These are phyloP conservation scores for Crithidia bombi DNA, from an alignment of 208 protist genomes.

Conservation along the genomic window DNA sequence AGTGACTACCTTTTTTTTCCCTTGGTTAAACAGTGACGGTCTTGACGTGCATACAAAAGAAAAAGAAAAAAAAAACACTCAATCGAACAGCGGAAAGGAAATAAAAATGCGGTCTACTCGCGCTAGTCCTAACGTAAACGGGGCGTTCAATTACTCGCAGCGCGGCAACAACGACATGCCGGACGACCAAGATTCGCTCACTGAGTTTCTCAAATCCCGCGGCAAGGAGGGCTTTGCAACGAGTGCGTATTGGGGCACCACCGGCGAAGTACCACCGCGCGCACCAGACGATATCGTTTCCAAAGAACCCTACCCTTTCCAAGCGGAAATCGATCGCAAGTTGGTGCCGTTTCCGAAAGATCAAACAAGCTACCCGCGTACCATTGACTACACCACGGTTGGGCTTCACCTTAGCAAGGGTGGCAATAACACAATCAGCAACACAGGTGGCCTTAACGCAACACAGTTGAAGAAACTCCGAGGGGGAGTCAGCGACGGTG, in stretches of 20 bases:
- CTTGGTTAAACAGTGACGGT: too few species aligned
- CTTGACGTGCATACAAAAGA: too few species aligned
- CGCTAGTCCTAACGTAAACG: slow-evolving; percentile 33
- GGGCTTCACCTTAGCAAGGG: slow-evolving; percentile 69
- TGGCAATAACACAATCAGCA: slow-evolving; percentile 38
- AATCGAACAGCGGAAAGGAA: not conserved
- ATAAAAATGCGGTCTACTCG: slow-evolving; percentile 35
- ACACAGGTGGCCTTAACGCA: slow-evolving; percentile 58
- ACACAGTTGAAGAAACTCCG: slow-evolving; percentile 61
- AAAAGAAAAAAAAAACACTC: not conserved
- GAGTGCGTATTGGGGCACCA: slow-evolving; percentile 88
- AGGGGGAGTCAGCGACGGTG: slow-evolving; percentile 1
- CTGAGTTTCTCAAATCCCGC: slow-evolving; percentile 56
- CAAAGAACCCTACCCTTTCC: slow-evolving; percentile 74
- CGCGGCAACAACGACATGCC: slow-evolving; percentile 25
- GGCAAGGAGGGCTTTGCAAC: slow-evolving; percentile 67
- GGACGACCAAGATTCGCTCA: slow-evolving; percentile 51
- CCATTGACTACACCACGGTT: slow-evolving; percentile 67
- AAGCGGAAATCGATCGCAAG: slow-evolving; percentile 83
- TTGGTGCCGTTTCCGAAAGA: slow-evolving; percentile 81
- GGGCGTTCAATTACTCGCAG: slow-evolving; percentile 50
- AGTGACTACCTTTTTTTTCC: too few species aligned
- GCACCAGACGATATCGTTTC: slow-evolving; percentile 71
- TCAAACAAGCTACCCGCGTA: slow-evolving; percentile 77
- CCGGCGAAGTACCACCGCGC: slow-evolving; percentile 70